Conservation (phyloP, 2,329 filamentous ascomycete species). For the Ceratocystis colombiana region DNA sequence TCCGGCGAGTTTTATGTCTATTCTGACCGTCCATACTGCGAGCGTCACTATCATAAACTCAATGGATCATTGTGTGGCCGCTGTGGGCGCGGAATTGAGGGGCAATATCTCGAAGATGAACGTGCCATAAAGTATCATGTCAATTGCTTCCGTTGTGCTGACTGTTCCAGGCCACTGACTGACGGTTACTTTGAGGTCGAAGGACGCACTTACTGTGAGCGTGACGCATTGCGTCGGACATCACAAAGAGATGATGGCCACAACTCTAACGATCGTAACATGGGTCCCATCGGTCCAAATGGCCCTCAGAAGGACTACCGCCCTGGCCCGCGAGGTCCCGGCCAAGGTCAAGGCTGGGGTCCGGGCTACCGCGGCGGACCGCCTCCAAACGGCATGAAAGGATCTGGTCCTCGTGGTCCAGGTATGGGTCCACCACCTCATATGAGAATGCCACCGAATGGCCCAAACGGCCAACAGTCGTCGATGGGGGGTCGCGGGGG, state of each 20-base stretch:
- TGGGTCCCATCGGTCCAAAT: conserved; percentile 23
- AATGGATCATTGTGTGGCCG: conserved; percentile 76
- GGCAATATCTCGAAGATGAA: conserved; percentile 82
- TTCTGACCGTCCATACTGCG: conserved; percentile 78
- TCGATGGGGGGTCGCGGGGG: conserved; percentile 26
- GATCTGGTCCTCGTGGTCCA: conserved; percentile 26
- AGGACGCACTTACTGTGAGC: conserved; percentile 72
- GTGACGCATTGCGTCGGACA: conserved; percentile 59
- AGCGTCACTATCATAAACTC: conserved; percentile 81
- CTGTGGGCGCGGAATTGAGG: conserved; percentile 82
- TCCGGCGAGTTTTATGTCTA: conserved; percentile 90
- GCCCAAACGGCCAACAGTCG: conserved; percentile 24
- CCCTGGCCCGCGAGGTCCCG: conserved; percentile 21
- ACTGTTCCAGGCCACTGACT: conserved; percentile 62
- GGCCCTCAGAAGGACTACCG: conserved; percentile 18
- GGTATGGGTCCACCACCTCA: conserved; percentile 13
- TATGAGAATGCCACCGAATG: conserved; percentile 11
- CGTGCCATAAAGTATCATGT: conserved; percentile 70
- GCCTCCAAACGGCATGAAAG: conserved; percentile 29
- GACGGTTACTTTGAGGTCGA: conserved; percentile 89
- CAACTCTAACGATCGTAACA: conserved; percentile 23
- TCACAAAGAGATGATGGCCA: conserved; percentile 18
- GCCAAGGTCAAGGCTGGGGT: conserved; percentile 16
- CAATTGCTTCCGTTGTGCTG: conserved; percentile 71
- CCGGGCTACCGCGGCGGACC: conserved; percentile 15